Evolutionary conservation across 768 basidiomycete species (phyloP).

Genomic region (Psilocybe azurescens): DNA sequence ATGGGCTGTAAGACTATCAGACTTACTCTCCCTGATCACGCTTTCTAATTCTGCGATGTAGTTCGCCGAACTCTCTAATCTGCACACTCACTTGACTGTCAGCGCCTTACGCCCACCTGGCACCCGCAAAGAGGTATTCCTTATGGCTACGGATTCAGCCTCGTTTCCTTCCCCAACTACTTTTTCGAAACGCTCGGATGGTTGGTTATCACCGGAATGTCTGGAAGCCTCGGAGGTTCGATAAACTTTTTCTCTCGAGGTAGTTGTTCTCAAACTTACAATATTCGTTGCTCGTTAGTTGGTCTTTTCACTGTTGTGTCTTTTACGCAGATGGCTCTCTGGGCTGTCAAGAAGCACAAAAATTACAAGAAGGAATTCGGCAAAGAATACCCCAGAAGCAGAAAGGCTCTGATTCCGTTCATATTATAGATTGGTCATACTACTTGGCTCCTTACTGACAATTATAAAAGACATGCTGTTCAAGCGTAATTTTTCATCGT

Average conservation of each 20-base stretch:
- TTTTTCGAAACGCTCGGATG: conserved; percentile 88
- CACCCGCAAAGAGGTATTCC: conserved; percentile 85
- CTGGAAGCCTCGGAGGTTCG: conserved; percentile 76
- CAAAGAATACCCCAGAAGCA: conserved; percentile 72
- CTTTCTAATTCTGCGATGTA: conserved; percentile 34
- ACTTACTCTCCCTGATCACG: background rate
- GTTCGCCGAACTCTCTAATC: conserved; percentile 88
- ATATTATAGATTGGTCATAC: conserved; percentile 43
- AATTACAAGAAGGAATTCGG: conserved; percentile 95
- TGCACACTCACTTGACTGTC: conserved; percentile 81
- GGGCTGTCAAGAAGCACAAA: conserved; percentile 92
- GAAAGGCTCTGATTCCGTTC: conserved; percentile 85
- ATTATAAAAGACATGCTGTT: no score
- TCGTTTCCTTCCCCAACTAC: conserved; percentile 94
- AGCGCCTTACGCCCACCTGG: conserved; percentile 85
- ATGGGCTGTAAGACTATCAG: conserved; percentile 66
- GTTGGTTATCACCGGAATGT: conserved; percentile 74
- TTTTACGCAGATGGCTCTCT: conserved; percentile 73
- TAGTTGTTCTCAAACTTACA: conserved; percentile 7
- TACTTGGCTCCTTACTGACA: background rate
- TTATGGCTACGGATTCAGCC: conserved; percentile 87
- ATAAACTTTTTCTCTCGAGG: conserved; percentile 16
- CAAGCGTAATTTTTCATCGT: no score
- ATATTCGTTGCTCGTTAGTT: conserved; percentile 4
- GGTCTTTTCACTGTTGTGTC: conserved; percentile 62